Conservation (phyloP, 495 filamentous ascomycete genomes). For the Tuber umbilicatum region DNA sequence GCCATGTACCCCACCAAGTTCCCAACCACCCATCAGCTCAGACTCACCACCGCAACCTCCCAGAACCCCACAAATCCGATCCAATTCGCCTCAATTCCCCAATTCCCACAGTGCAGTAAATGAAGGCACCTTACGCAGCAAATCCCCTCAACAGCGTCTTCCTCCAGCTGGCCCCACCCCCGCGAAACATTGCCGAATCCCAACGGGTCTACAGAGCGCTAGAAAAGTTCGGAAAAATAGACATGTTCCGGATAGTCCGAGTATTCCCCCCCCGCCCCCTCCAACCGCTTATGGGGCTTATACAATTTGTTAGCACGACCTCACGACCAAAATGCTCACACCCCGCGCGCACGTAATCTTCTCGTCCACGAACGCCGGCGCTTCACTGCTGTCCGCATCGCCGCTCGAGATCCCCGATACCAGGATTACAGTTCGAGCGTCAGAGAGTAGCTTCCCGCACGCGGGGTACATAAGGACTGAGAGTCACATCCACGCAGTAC, state of each 20-base stretch:
- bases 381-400: conserved; percentile 17
- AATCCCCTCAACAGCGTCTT: conserved; percentile 46
- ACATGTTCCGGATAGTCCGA: conserved; percentile 64
- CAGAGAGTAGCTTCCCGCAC: conserved; percentile 22
- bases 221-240: conserved; percentile 68
- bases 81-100: not conserved
- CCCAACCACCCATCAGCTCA: not conserved
- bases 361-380: conserved; percentile 4
- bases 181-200: conserved; percentile 61
- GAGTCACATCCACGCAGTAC: conserved; percentile 8
- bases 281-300: not conserved
- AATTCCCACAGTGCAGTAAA: not conserved
- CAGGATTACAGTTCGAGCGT: conserved; percentile 22
- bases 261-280: conserved; percentile 45
- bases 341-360: conserved; percentile 34
- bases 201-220: conserved; percentile 64
- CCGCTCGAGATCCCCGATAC: conserved; percentile 15
- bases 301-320: conserved; percentile 14
- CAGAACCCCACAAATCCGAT: not conserved
- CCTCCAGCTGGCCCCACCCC: conserved; percentile 58
- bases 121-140: not conserved
- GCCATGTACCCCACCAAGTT: not conserved
- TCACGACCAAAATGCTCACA: conserved; percentile 19
- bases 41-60: not conserved
- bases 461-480: conserved; percentile 12